These are phyloP conservation scores for Pythium myriotylum DNA, from an alignment of 352 stramenopile genomes.

Conservation along the genomic window DNA sequence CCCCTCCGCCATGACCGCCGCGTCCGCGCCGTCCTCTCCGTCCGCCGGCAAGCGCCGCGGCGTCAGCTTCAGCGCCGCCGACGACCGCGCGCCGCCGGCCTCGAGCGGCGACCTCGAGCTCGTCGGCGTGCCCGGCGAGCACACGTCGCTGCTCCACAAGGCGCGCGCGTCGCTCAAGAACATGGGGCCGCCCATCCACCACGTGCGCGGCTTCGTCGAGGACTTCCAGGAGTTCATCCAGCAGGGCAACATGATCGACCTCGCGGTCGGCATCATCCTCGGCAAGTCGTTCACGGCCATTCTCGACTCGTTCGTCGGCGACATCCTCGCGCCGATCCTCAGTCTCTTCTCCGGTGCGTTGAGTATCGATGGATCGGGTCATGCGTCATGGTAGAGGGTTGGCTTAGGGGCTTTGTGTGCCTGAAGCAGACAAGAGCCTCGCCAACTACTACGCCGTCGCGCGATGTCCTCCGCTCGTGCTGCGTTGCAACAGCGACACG, in stretches of 20 bases:
- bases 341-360: constrained; percentile 73
- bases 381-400: no score
- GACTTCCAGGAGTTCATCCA: constrained; percentile 80
- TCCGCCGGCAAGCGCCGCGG: constrained; percentile 4
- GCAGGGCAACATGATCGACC: constrained; percentile 76
- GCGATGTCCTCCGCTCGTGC: constrained; percentile 41
- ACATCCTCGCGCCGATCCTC: constrained; percentile 67
- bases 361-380: no score
- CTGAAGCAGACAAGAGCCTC: constrained; percentile 58
- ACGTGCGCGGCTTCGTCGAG: constrained; percentile 38
- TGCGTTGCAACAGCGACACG: constrained; percentile 43
- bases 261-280: constrained; percentile 70
- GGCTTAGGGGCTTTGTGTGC: no score
- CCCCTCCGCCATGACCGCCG: no score
- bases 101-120: constrained; percentile 8
- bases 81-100: not conserved
- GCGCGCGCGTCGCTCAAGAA: constrained; percentile 16
- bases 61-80: constrained; percentile 1
- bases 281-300: constrained; percentile 69
- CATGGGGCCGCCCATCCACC: constrained; percentile 31
- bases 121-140: constrained; percentile 4
- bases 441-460: constrained; percentile 64
- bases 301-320: constrained; percentile 69
- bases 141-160: constrained; percentile 21
- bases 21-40: not conserved